These are phyloP conservation scores for Aspergillus awamori DNA, from an alignment of 2,329 filamentous ascomycete species.

Conservation along the genomic window DNA sequence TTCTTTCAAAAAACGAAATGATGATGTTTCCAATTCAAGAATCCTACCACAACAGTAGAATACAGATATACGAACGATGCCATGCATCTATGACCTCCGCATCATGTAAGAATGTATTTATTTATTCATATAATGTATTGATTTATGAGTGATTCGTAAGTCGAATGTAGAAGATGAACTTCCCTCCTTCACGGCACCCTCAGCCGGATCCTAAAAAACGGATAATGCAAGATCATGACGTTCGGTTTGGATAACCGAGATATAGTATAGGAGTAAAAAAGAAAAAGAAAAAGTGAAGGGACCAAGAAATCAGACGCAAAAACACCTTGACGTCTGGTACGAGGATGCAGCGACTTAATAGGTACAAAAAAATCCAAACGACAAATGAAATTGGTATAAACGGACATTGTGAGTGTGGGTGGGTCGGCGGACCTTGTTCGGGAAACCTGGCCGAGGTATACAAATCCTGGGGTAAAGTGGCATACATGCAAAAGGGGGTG, in stretches of 20 bases:
- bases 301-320: background rate
- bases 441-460: background rate
- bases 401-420: background rate
- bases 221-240: background rate
- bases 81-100: no score
- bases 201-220: background rate
- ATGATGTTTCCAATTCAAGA: no score
- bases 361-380: slow-evolving; percentile 6
- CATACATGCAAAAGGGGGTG: slow-evolving; percentile 28
- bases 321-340: background rate
- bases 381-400: slow-evolving; percentile 11
- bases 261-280: background rate
- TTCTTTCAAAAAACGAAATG: no score
- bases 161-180: background rate
- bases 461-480: slow-evolving; percentile 19
- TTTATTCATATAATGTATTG: background rate
- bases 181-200: background rate
- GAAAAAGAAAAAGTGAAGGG: background rate
- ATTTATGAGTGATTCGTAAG: background rate
- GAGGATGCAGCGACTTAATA: slow-evolving; percentile 5
- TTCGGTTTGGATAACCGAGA: background rate
- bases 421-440: background rate
- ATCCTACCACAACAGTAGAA: no score
- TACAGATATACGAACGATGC: no score
- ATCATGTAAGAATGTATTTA: no score